Base-by-base conservation (phyloP, 768 basidiomycete species). In the Cystobasidium tubakii region DNA sequence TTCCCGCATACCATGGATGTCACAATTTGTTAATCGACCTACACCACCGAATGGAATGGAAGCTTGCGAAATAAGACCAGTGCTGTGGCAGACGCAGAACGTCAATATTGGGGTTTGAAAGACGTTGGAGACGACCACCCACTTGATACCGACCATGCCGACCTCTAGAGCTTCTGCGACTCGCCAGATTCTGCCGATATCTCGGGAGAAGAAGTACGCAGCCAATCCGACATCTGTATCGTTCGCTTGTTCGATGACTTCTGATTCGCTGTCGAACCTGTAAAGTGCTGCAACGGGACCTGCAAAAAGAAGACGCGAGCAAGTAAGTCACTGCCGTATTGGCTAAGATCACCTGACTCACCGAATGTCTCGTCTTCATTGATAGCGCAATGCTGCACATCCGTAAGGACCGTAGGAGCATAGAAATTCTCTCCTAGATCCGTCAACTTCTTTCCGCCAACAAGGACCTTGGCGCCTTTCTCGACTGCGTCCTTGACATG, bases 161-260 rank as follows among this genome's bases (percentile, higher is more conserved):
- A 94, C 92, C 82, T 99, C 92, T 33, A 98, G 84, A 76, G 85
- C 89, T 83, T 96, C 96, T 19, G 94, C 92, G 21, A 99, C 93
- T 50, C 95, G 86, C 90, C 91, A 97, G 53, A 91, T 88, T 44
- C 94, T 83, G 1, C 91, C 90, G 4, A 96, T 84, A 80, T 98
- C 95, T 44, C 87, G 82, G 42, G 87, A 86, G 84, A 88, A 99
- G 84, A 98, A 94, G 82, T 75, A 82, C 3, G 93, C 94, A 23
- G 95, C 92, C 27, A 99, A 84, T 0, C 96, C 96, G 31, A 90
- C 86, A 23, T 90, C 86, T 0, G 88, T 85, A 77, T 86, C 83
- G 81, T 99, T 98, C 36, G 95, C 95, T 65, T 92, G 82, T 77
- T 85, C 84, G 71, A 98, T 84, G 0, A 92, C 93, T 81, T 98